Percentiles rank a stretch among this genome's conserved stretches.
Conservation (phyloP, 768 basidiomycete genomes). For the Mycena polygramma region DNA sequence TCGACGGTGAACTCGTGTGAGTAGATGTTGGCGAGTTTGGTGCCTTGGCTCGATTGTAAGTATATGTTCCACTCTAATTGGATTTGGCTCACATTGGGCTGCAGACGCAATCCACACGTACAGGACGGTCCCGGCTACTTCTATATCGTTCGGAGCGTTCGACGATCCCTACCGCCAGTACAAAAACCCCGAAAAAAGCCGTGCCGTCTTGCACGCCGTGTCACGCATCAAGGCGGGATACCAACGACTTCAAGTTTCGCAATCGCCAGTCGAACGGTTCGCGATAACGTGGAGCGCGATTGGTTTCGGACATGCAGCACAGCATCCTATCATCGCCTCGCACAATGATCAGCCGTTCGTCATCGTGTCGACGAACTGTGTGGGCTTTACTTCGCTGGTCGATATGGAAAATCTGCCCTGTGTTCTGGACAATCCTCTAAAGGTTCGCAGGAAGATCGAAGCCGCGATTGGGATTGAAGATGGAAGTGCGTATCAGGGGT, state of each 20-base stretch:
- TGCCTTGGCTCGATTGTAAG: too few species aligned
- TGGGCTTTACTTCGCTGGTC: constrained; percentile 92
- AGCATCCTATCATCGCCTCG: constrained; percentile 91
- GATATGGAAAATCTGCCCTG: constrained; percentile 96
- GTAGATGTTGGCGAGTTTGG: constrained; percentile 98
- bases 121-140: too few species aligned
- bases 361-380: constrained; percentile 86
- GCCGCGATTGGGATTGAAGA: constrained; percentile 83
- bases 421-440: constrained; percentile 94
- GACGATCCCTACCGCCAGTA: too few species aligned
- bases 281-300: constrained; percentile 90
- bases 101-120: too few species aligned
- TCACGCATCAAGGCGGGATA: too few species aligned
- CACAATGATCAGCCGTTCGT: constrained; percentile 85
- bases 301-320: constrained; percentile 96
- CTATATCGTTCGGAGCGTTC: too few species aligned
- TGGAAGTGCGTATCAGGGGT: constrained; percentile 77
- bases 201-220: too few species aligned
- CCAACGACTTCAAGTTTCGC: too few species aligned
- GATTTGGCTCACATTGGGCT: too few species aligned
- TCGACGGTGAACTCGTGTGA: constrained; percentile 96
- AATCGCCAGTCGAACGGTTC: too few species aligned
- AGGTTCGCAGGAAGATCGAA: constrained; percentile 97
- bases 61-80: too few species aligned
- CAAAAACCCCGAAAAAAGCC: too few species aligned